phyloP scores from a whole-genome alignment of 2,329 filamentous ascomycete species.

The Aspergillus fumigatus region DNA sequence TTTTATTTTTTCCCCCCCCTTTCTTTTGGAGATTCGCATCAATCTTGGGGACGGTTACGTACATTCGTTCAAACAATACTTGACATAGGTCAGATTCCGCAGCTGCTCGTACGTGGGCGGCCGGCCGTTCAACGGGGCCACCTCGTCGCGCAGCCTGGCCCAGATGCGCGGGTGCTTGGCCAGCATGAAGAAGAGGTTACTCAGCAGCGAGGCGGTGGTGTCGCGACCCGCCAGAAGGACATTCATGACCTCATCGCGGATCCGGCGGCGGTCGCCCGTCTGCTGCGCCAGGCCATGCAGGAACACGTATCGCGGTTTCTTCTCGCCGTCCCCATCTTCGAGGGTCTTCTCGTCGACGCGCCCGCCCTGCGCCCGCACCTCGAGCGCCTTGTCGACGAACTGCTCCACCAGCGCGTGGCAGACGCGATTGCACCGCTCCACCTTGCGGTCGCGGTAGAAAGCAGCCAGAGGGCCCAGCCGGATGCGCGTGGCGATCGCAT shows the following conservation, averaged over 20 bases:
- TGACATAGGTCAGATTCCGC: neutral
- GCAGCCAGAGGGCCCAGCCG: neutral
- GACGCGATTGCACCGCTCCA: slow-evolving; percentile 29
- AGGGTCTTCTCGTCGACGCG: slow-evolving; percentile 1
- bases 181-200: slow-evolving; percentile 41
- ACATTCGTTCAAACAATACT: neutral
- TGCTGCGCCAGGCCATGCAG: slow-evolving; percentile 39
- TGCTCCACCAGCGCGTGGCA: slow-evolving; percentile 22
- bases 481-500: slow-evolving; percentile 6
- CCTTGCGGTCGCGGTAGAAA: slow-evolving; percentile 11
- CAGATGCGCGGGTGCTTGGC: slow-evolving; percentile 32
- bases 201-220: slow-evolving; percentile 39
- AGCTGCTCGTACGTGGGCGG: neutral
- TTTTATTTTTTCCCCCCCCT: too few relatives aligned
- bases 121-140: slow-evolving; percentile 4
- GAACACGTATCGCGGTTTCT: slow-evolving; percentile 34
- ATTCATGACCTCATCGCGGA: slow-evolving; percentile 42
- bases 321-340: slow-evolving; percentile 11
- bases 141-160: slow-evolving; percentile 24
- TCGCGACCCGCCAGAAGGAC: slow-evolving; percentile 46
- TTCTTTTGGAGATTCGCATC: too few relatives aligned
- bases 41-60: too few relatives aligned
- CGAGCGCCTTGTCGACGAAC: slow-evolving; percentile 36
- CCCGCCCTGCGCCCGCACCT: slow-evolving; percentile 6
- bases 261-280: slow-evolving; percentile 36